Base-by-base conservation (phyloP, 495 filamentous ascomycete genomes). In the Hamigera avellanea region DNA sequence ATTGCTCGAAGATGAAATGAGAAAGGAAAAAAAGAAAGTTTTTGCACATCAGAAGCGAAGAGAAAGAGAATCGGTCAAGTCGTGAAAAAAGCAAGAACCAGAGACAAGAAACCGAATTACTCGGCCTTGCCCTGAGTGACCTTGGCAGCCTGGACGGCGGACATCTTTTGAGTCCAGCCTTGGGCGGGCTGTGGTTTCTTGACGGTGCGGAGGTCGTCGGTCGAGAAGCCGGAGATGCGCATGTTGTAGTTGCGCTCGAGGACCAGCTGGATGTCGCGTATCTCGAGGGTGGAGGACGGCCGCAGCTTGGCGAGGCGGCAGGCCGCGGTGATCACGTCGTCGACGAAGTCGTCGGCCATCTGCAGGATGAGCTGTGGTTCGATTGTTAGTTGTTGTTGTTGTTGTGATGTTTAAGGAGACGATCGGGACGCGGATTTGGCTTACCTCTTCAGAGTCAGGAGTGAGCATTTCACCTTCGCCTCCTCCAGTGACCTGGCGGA, bases 241-340 rank as follows among this genome's bases (percentile, higher is more conserved):
- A 96, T 96, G 59, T 96, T 95, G 74, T 93, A 95, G 54, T 86
- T 88, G 38, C 93, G 83, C 64, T 98, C 91, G 13, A 98, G 79
- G 16, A 95, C 79, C 21, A 95, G 79, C 61, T 95, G 91, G 33
- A 98, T 73, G 54, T 98, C 91, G 43, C 86, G 83, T 33, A 95
- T 80, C 45, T 98, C 91, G 6, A 98, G 78, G 0, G 78, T 75
- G 38, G 84, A 82, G 8, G 83, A 86, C n/a, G 81, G 80, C 17
- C 91, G 82, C 30, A 93, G 74, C 59, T 96, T 98, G 49, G 91
- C 86, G 35, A 93, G 77, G 44, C 81, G 81, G 62, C 91, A 98
- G 19, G 91, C 86, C 13, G 75, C 67, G 38, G 79, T 80, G 19
- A 95, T 72, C 36, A 96, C 83, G 49, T 82, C 78, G 54, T 98